Conservation (phyloP, 805 yeast species). For the Candida qinlingensis region DNA sequence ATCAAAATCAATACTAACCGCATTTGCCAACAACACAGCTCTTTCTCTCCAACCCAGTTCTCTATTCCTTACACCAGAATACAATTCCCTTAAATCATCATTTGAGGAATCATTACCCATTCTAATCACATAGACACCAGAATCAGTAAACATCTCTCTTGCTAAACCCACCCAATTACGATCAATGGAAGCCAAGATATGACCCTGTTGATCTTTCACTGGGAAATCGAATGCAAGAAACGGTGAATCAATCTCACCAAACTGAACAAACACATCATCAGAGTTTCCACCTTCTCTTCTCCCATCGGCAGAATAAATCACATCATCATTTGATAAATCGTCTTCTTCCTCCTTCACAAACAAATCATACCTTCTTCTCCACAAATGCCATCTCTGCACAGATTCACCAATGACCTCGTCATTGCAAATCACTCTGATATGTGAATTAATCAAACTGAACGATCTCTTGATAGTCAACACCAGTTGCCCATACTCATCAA, state of each 20-base stretch:
- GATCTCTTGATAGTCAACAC: conserved; percentile 71
- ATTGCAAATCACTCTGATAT: conserved; percentile 57
- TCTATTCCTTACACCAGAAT: conserved; percentile 36
- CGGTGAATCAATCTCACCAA: conserved; percentile 83
- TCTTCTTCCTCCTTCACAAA: conserved; percentile 31
- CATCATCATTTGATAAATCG: neutral
- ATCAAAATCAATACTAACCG: conserved; percentile 91
- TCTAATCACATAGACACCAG: conserved; percentile 84
- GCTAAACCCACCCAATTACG: conserved; percentile 95
- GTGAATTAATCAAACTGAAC: conserved; percentile 85
- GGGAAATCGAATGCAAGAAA: conserved; percentile 85
- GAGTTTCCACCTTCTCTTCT: conserved; percentile 14
- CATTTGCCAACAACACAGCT: conserved; percentile 80
- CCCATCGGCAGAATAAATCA: conserved; percentile 25
- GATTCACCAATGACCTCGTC: conserved; percentile 65
- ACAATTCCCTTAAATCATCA: conserved; percentile 38
- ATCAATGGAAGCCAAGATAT: conserved; percentile 71
- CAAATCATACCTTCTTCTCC: conserved; percentile 86
- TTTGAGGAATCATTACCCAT: conserved; percentile 43
- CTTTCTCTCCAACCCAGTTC: conserved; percentile 69
- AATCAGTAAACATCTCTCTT: conserved; percentile 88
- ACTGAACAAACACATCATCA: conserved; percentile 52
- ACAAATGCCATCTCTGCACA: conserved; percentile 89
- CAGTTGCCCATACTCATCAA: conserved; percentile 56
- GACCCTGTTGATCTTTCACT: conserved; percentile 51